Base-by-base conservation (phyloP, 2,329 filamentous ascomycete species). In the Xylaria sp. region DNA sequence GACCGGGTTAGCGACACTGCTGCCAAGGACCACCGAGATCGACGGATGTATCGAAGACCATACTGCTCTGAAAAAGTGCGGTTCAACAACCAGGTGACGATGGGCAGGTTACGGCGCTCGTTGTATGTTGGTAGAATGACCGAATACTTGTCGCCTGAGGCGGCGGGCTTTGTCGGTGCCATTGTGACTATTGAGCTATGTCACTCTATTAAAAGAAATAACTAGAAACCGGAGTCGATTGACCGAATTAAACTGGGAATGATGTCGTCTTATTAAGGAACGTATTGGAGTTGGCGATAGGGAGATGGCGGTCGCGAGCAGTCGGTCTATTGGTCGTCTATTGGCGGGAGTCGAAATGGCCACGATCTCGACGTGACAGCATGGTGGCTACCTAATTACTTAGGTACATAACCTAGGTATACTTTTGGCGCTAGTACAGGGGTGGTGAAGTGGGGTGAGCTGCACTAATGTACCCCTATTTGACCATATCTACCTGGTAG, bases 101-200 rank as follows among this genome's bases (percentile, higher is more conserved):
- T 96, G 77, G 96, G 96, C 74, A 99, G 89, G 84, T 99, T 99
- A 81, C 90, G 90, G 79, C 96, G 93, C 88, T 99, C 96, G 81
- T 99, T 98, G 89, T 97, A 99, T 70, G 96, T 99, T 66, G 96
- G 96, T 72, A 99, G 89, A 79, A 99, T 95, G 79, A 99, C 91
- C 74, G 95, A 97, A 87, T 97, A 99, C 83, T 95, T 97, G 86
- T 96, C 86, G 76, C 81, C 80, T 60, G 76, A 69, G 43, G 75
- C 68, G 46, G 75, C 68, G 58, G 79, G 76, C 74, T 83, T 84
- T 60, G 75, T 74, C 61, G 82, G 78, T 65, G 85, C 84, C 86
- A 88, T 88, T 75, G 30, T 43, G 66, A 71, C 12, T 55, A 46
- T 5, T 34, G 43, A 13, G 18, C 12, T 36, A 28, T 45, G 45